These are phyloP conservation scores for Dicorynia guianensis DNA, from an alignment of 306 rosid genomes.

Conservation along the genomic window DNA sequence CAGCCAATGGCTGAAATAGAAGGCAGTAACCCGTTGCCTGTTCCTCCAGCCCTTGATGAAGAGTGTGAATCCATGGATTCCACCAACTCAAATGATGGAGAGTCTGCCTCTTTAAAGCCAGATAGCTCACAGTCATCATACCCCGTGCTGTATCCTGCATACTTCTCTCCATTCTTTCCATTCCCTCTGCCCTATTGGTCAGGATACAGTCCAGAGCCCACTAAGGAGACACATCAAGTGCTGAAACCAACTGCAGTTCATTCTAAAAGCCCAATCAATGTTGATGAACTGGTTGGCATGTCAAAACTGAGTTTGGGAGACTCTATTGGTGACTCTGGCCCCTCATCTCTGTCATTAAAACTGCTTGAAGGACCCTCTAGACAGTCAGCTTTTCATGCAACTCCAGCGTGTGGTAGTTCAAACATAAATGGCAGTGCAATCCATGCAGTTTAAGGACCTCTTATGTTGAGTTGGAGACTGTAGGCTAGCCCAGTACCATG, in stretches of 20 bases:
- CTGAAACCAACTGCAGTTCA: constrained; percentile 95
- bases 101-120: constrained; percentile 55
- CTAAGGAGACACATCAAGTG: constrained; percentile 74
- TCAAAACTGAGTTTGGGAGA: constrained; percentile 94
- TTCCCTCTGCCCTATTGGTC: constrained; percentile 81
- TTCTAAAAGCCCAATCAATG: constrained; percentile 84
- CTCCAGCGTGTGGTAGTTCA: constrained; percentile 71
- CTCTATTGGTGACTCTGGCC: constrained; percentile 66
- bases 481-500: constrained; percentile 39
- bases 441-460: constrained; percentile 59
- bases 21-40: constrained; percentile 73
- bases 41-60: constrained; percentile 81
- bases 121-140: constrained; percentile 60
- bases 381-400: constrained; percentile 95
- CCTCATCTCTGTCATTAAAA: constrained; percentile 81
- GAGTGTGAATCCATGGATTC: constrained; percentile 98
- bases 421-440: constrained; percentile 69
- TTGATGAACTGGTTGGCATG: constrained; percentile 94
- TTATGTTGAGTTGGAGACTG: constrained; percentile 38
- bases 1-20: constrained; percentile 58
- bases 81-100: constrained; percentile 89
- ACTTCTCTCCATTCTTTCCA: constrained; percentile 73
- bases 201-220: constrained; percentile 63
- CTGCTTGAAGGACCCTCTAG: constrained; percentile 86
- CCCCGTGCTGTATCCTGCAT: constrained; percentile 80